These are phyloP conservation scores for Lasiodiplodia sp. DNA, from an alignment of 2,329 filamentous ascomycete genomes.

Conservation along the genomic window DNA sequence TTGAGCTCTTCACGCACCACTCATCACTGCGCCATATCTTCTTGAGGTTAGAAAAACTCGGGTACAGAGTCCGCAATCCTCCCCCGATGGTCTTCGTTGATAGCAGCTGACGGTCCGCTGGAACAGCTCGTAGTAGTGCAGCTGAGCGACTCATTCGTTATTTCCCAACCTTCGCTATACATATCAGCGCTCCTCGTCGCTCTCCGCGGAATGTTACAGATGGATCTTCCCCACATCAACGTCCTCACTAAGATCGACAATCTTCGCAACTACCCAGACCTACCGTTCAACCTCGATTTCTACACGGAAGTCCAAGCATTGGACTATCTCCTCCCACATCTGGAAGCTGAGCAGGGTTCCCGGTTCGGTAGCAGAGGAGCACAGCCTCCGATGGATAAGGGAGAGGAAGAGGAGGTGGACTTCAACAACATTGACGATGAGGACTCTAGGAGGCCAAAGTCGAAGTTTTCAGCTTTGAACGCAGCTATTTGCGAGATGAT, in stretches of 20 bases:
- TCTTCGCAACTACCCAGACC: slow-evolving; percentile 78
- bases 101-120: slow-evolving; percentile 37
- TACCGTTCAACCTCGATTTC: slow-evolving; percentile 95
- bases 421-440: slow-evolving; percentile 15
- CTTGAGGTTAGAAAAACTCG: slow-evolving; percentile 85
- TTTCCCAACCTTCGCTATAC: slow-evolving; percentile 92
- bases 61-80: slow-evolving; percentile 77
- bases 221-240: slow-evolving; percentile 95
- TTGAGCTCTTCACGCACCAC: slow-evolving; percentile 97
- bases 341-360: slow-evolving; percentile 73
- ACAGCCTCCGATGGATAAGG: neutral
- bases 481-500: slow-evolving; percentile 86
- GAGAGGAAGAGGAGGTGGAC: slow-evolving; percentile 25
- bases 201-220: slow-evolving; percentile 95
- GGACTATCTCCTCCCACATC: slow-evolving; percentile 78
- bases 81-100: slow-evolving; percentile 9
- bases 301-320: slow-evolving; percentile 98
- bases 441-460: slow-evolving; percentile 36
- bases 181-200: slow-evolving; percentile 93
- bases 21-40: slow-evolving; percentile 91
- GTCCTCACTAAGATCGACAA: slow-evolving; percentile 99
- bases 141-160: slow-evolving; percentile 90
- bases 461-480: slow-evolving; percentile 84
- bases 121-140: slow-evolving; percentile 87
- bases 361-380: slow-evolving; percentile 20